Evolutionary conservation across 495 filamentous ascomycete genomes (phyloP).

Genomic region (Entonaema liquescens): DNA sequence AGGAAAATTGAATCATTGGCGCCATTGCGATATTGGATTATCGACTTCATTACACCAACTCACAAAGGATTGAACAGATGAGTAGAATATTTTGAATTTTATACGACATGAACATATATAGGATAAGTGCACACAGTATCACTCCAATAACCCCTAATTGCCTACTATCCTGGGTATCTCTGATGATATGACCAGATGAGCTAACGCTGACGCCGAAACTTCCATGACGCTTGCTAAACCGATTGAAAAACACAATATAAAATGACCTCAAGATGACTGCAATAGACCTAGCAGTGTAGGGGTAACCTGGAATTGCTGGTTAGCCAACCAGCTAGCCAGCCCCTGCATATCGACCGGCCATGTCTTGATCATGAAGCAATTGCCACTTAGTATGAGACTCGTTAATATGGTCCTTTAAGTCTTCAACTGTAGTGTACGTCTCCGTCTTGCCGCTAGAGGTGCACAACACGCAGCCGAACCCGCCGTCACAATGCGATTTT

Average conservation of each 20-base stretch:
- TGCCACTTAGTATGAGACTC: constrained; percentile 52
- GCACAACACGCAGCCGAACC: constrained; percentile 42
- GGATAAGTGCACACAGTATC: background rate
- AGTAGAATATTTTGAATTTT: too few relatives aligned
- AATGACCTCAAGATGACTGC: background rate
- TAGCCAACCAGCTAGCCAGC: background rate
- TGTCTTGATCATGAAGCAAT: constrained; percentile 51
- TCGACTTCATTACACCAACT: too few relatives aligned
- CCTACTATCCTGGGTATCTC: background rate
- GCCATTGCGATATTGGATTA: too few relatives aligned
- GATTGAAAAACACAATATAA: background rate
- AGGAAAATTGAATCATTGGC: too few relatives aligned
- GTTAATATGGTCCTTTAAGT: constrained; percentile 48
- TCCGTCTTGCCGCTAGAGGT: constrained; percentile 47
- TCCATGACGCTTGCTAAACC: background rate
- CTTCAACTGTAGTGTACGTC: constrained; percentile 44
- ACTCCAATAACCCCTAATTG: background rate
- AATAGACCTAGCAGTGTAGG: background rate
- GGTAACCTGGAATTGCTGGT: background rate
- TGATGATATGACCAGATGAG: background rate
- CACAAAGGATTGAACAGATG: too few relatives aligned
- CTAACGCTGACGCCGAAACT: background rate
- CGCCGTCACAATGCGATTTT: constrained; percentile 49
- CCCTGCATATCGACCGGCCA: constrained; percentile 31
- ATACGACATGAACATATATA: too few relatives aligned